Percentiles rank a stretch among this genome's conserved stretches.
Conservation (phyloP, 2,329 filamentous ascomycete species). For the Camillea tinctor region DNA sequence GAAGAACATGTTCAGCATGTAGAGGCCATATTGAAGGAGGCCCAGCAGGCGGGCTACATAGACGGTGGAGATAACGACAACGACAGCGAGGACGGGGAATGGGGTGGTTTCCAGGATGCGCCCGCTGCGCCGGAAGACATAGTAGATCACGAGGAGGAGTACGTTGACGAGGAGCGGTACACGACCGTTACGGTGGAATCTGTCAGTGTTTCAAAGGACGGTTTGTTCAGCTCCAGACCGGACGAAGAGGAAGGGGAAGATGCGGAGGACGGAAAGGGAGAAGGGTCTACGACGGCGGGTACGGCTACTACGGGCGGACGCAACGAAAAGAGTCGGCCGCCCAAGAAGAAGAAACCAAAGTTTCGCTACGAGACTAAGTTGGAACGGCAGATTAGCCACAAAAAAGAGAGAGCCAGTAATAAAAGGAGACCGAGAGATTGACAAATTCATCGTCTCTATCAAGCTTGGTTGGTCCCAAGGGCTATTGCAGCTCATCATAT, state of each 20-base stretch:
- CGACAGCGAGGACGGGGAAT: conserved; percentile 46
- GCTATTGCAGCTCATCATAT: conserved; percentile 17
- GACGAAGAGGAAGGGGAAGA: conserved; percentile 40
- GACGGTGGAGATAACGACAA: conserved; percentile 35
- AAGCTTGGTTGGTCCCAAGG: conserved; percentile 11
- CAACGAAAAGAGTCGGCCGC: conserved; percentile 53
- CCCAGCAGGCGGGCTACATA: conserved; percentile 47
- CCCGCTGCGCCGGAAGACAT: conserved; percentile 40
- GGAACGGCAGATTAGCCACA: conserved; percentile 72
- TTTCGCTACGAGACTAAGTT: conserved; percentile 90
- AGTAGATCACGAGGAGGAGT: conserved; percentile 84
- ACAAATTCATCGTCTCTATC: conserved; percentile 22
- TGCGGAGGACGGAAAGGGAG: conserved; percentile 21
- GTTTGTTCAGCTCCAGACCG: conserved; percentile 56
- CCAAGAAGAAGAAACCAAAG: conserved; percentile 83
- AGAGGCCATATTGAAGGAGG: conserved; percentile 65
- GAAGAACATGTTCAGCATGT: conserved; percentile 79
- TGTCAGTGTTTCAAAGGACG: conserved; percentile 75
- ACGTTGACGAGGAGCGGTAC: conserved; percentile 93
- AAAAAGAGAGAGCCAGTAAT: conserved; percentile 70
- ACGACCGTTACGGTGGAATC: conserved; percentile 93
- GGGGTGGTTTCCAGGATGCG: conserved; percentile 63
- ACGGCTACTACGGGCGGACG: conserved; percentile 29
- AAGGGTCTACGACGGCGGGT: conserved; percentile 20
- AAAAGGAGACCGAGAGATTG: conserved; percentile 30